Conservation (phyloP, 306 rosid species). For the Prunus dulcis region DNA sequence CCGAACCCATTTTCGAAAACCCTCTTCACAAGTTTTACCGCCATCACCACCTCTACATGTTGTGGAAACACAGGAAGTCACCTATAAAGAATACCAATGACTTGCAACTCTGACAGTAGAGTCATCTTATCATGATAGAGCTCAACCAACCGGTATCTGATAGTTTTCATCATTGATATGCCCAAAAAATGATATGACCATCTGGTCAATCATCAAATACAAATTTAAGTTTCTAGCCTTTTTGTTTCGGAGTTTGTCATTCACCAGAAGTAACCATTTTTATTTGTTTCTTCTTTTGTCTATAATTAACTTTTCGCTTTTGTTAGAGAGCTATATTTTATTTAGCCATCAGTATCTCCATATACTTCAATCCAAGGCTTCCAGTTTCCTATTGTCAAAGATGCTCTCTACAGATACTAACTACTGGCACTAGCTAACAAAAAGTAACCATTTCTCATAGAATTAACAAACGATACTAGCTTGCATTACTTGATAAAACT, state of each 20-base stretch:
- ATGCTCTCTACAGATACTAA: neutral
- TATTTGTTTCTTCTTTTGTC: too few relatives aligned
- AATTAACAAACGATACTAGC: neutral
- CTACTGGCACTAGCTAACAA: neutral
- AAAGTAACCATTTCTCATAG: neutral
- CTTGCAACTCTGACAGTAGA: neutral
- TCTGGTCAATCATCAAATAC: neutral
- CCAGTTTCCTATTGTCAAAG: neutral
- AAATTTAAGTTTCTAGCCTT: too few relatives aligned
- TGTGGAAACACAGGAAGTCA: neutral
- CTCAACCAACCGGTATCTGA: neutral
- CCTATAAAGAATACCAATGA: neutral
- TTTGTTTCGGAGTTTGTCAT: too few relatives aligned
- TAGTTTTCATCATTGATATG: neutral
- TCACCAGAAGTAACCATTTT: too few relatives aligned
- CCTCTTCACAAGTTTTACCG: neutral
- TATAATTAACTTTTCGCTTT: too few relatives aligned
- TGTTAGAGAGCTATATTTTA: too few relatives aligned
- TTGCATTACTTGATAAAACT: neutral
- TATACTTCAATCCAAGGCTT: too few relatives aligned
- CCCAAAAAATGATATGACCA: neutral
- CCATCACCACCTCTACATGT: neutral
- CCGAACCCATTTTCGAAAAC: neutral
- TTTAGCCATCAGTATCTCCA: too few relatives aligned
- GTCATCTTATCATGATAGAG: neutral